Conservation (phyloP, 2,329 filamentous ascomycete genomes). For the Colletotrichum trifolii region DNA sequence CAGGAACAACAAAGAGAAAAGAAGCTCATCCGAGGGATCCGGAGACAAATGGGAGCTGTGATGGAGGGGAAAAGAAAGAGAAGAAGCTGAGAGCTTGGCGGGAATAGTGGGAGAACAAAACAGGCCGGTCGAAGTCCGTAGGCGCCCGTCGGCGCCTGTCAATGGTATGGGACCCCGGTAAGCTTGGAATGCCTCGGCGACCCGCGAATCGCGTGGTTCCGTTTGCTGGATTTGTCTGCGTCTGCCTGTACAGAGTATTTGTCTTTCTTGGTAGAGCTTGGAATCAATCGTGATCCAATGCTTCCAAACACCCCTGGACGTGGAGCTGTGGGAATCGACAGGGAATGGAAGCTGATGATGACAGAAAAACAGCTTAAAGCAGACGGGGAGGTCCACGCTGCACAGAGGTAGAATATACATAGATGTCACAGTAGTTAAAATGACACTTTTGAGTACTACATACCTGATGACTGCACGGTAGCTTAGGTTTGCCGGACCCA, state of each 20-base stretch:
- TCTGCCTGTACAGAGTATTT: not conserved
- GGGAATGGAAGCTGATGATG: conserved; percentile 33
- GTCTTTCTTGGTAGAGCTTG: too few species aligned
- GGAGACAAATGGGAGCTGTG: conserved; percentile 31
- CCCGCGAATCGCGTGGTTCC: conserved; percentile 14
- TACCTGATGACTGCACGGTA: too few species aligned
- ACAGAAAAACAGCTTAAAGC: conserved; percentile 14
- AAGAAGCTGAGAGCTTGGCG: conserved; percentile 5
- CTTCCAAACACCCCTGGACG: not conserved
- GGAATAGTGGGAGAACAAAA: not conserved
- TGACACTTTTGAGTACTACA: too few species aligned
- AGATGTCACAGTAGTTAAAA: not conserved
- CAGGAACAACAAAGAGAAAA: conserved; percentile 29
- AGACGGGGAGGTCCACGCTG: not conserved
- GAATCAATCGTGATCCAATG: too few species aligned
- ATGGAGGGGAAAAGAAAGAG: conserved; percentile 19
- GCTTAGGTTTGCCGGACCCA: too few species aligned
- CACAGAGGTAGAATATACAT: conserved; percentile 10
- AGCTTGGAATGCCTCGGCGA: conserved; percentile 18
- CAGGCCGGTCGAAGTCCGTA: too few species aligned
- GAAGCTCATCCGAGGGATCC: conserved; percentile 46
- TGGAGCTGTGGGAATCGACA: conserved; percentile 5
- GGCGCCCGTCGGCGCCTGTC: not conserved
- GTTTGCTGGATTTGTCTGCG: conserved; percentile 5
- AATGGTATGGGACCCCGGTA: not conserved